These are phyloP conservation scores for Colletotrichum sojae DNA, from an alignment of 2,329 filamentous ascomycete genomes.

Conservation along the genomic window DNA sequence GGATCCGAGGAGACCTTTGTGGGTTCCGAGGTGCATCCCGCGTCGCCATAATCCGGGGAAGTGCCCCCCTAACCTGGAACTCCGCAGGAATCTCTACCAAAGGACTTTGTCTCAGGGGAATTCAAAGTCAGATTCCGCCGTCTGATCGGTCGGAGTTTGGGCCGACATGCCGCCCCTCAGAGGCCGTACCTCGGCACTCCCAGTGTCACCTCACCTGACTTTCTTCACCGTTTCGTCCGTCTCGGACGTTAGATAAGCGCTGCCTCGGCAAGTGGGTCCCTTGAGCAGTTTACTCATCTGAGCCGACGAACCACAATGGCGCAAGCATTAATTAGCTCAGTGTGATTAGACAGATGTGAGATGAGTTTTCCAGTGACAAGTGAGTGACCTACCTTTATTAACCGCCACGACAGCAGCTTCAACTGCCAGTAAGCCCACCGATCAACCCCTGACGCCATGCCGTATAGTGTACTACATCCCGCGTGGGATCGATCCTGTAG, in stretches of 20 bases:
- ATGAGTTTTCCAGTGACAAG: not conserved
- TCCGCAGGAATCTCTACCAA: not conserved
- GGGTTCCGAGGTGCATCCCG: not conserved
- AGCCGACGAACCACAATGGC: not conserved
- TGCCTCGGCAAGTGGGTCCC: constrained; percentile 19
- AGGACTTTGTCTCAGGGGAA: not conserved
- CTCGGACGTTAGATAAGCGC: not conserved
- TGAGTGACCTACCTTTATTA: not conserved
- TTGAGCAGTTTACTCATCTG: not conserved
- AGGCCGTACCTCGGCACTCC: constrained; percentile 3
- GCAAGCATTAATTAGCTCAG: no score
- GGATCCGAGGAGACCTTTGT: not conserved
- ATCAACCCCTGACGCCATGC: no score
- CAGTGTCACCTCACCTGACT: constrained; percentile 17
- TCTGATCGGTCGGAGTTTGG: constrained; percentile 6
- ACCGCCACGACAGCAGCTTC: not conserved
- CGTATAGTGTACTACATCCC: no score
- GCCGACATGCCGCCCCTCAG: not conserved
- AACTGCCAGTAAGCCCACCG: no score
- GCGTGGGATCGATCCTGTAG: not conserved
- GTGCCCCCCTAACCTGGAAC: not conserved
- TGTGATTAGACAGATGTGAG: not conserved
- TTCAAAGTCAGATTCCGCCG: not conserved
- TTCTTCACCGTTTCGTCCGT: not conserved
- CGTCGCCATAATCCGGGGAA: constrained; percentile 11